Conservation (phyloP, 805 yeast genomes). For the Starmerella sirachaensis region DNA sequence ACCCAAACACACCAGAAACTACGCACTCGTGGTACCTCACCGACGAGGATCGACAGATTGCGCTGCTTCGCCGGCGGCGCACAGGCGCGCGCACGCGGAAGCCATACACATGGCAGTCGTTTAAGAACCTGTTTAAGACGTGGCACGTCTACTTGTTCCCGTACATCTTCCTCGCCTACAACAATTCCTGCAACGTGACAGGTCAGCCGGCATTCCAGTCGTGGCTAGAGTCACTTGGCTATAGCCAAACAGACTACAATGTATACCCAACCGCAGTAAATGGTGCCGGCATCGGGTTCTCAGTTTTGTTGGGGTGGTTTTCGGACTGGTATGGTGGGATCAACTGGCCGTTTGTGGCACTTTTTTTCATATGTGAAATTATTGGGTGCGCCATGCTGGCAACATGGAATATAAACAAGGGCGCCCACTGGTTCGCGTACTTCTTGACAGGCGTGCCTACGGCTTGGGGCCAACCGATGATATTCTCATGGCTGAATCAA, state of each 20-base stretch:
- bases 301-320: slow-evolving; percentile 30
- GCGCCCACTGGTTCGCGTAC: slow-evolving; percentile 41
- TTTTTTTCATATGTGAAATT: slow-evolving; percentile 31
- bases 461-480: slow-evolving; percentile 44
- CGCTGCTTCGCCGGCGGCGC: slow-evolving; percentile 31
- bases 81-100: slow-evolving; percentile 15
- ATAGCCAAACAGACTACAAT: slow-evolving; percentile 31
- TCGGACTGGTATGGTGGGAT: slow-evolving; percentile 31
- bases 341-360: slow-evolving; percentile 31
- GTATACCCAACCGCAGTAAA: slow-evolving; percentile 33
- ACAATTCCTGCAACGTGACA: slow-evolving; percentile 30
- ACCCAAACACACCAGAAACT: slow-evolving; percentile 38
- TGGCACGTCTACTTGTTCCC: slow-evolving; percentile 42
- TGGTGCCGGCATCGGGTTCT: slow-evolving; percentile 32
- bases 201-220: slow-evolving; percentile 35
- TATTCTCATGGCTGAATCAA: slow-evolving; percentile 46
- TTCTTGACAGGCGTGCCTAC: slow-evolving; percentile 39
- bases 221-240: slow-evolving; percentile 35
- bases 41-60: slow-evolving; percentile 34
- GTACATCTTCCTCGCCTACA: slow-evolving; percentile 30
- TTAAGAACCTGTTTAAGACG: slow-evolving; percentile 31
- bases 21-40: slow-evolving; percentile 35
- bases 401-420: slow-evolving; percentile 38
- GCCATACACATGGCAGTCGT: slow-evolving; percentile 31
- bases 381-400: slow-evolving; percentile 36